A percentile compares a stretch with the other conserved stretches of the same genome.
phyloP scores from a whole-genome alignment of 495 filamentous ascomycete genomes.

The Penicillium psychrofluorescens region DNA sequence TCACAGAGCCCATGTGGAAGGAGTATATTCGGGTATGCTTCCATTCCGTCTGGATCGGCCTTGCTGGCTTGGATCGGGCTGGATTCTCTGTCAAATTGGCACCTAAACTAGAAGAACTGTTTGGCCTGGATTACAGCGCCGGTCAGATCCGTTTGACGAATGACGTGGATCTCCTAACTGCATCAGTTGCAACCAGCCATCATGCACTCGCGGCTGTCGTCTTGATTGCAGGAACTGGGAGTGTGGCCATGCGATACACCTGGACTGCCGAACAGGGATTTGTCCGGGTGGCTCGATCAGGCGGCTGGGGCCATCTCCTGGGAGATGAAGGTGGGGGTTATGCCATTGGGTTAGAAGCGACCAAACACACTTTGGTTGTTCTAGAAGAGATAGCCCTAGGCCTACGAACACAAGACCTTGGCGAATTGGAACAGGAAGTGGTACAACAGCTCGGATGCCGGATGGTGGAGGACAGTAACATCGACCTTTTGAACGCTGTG shows the following conservation, averaged over 20 bases:
- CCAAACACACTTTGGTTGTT: conserved; percentile 18
- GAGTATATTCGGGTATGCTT: conserved; percentile 8
- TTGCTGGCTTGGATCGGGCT: conserved; percentile 21
- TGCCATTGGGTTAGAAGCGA: conserved; percentile 23
- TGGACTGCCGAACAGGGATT: conserved; percentile 7
- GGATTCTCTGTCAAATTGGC: conserved; percentile 8
- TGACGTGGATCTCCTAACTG: conserved; percentile 22
- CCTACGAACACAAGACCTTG: neutral
- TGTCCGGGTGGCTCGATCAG: conserved; percentile 18
- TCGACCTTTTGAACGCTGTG: conserved; percentile 17
- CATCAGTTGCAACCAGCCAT: conserved; percentile 8
- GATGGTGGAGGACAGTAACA: neutral
- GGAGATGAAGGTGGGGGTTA: conserved; percentile 32
- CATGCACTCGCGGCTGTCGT: conserved; percentile 14
- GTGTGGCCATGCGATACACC: conserved; percentile 23
- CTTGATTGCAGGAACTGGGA: conserved; percentile 29
- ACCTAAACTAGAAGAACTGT: conserved; percentile 10
- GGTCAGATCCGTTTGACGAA: conserved; percentile 16
- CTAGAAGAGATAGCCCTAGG: conserved; percentile 12
- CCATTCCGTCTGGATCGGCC: conserved; percentile 18
- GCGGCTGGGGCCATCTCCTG: conserved; percentile 32
- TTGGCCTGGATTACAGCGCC: conserved; percentile 10
- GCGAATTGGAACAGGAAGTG: conserved; percentile 9
- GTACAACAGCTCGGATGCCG: conserved; percentile 7
- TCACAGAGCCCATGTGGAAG: conserved; percentile 1